A percentile compares a stretch with the other conserved stretches of the same genome.
Conservation (phyloP, 306 rosid genomes). For the Styphnolobium japonicum region DNA sequence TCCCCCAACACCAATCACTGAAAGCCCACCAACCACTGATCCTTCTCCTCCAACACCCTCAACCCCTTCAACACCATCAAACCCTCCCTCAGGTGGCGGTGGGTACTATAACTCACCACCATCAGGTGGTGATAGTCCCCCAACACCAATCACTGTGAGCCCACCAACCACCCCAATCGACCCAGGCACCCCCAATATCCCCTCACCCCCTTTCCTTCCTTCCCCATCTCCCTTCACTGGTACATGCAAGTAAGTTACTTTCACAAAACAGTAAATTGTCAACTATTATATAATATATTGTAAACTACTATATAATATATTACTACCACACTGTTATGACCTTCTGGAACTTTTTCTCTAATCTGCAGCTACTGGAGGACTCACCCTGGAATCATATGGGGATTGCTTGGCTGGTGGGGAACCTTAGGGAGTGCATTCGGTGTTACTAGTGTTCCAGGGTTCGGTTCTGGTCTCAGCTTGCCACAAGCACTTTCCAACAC, state of each 20-base stretch:
- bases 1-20: slow-evolving; percentile 50
- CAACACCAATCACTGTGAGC: slow-evolving; percentile 46
- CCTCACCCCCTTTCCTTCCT: slow-evolving; percentile 65
- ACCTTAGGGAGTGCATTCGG: slow-evolving; percentile 77
- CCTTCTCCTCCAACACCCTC: slow-evolving; percentile 29
- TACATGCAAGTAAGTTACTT: slow-evolving; percentile 80
- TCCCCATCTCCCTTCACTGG: slow-evolving; percentile 79
- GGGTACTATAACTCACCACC: slow-evolving; percentile 58
- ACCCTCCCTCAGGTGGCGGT: slow-evolving; percentile 50
- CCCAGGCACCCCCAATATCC: slow-evolving; percentile 47
- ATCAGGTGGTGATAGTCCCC: slow-evolving; percentile 37
- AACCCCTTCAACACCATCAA: slow-evolving; percentile 45
- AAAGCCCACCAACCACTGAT: slow-evolving; percentile 61
- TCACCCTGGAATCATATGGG: slow-evolving; percentile 83
- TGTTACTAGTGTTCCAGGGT: slow-evolving; percentile 50
- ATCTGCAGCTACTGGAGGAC: slow-evolving; percentile 76
- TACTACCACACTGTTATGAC: neutral
- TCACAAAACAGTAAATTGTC: neutral
- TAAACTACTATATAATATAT: neutral
- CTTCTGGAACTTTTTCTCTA: neutral
- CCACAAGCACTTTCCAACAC: slow-evolving; percentile 86
- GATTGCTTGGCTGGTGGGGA: slow-evolving; percentile 93
- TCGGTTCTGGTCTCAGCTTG: slow-evolving; percentile 49
- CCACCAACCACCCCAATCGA: slow-evolving; percentile 61
- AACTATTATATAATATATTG: too few relatives aligned